Evolutionary conservation across 176 grass and related monocot species (phyloP).

Genomic region (Pontederia paniculata): DNA sequence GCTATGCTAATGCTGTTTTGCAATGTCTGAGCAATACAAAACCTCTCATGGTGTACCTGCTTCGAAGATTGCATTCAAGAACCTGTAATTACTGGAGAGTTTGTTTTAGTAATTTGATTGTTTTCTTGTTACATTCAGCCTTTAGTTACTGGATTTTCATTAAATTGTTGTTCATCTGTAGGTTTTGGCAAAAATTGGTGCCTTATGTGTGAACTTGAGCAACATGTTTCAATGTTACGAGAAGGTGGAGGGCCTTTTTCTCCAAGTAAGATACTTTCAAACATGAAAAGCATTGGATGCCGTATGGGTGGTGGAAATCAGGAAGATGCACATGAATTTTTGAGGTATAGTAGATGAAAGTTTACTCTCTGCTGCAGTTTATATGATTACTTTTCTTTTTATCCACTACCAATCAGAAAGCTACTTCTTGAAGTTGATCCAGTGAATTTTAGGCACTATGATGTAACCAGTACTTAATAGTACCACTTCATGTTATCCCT

Average conservation of each 20-base stretch:
- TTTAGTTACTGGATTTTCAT: constrained; percentile 12
- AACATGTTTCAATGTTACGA: constrained; percentile 78
- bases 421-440: too few relatives aligned
- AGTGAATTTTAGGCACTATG: too few relatives aligned
- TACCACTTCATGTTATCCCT: too few relatives aligned
- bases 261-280: constrained; percentile 85
- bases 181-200: constrained; percentile 89
- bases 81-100: constrained; percentile 49
- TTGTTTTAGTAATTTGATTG: background rate
- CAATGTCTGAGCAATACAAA: constrained; percentile 95
- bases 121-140: background rate
- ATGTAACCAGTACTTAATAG: too few relatives aligned
- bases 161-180: constrained; percentile 31
- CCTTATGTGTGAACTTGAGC: constrained; percentile 97
- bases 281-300: constrained; percentile 86
- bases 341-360: constrained; percentile 36
- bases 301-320: constrained; percentile 90
- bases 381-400: too few relatives aligned
- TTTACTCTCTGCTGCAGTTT: too few relatives aligned
- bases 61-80: constrained; percentile 87
- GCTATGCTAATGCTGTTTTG: constrained; percentile 99
- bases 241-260: constrained; percentile 69
- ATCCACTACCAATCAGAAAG: too few relatives aligned
- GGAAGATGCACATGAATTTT: constrained; percentile 99
- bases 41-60: constrained; percentile 96